Evolutionary conservation across 2,329 filamentous ascomycete species (phyloP), one percentile per base, ranked within the genome.

Genomic region (Ambrosiella cleistominuta): DNA sequence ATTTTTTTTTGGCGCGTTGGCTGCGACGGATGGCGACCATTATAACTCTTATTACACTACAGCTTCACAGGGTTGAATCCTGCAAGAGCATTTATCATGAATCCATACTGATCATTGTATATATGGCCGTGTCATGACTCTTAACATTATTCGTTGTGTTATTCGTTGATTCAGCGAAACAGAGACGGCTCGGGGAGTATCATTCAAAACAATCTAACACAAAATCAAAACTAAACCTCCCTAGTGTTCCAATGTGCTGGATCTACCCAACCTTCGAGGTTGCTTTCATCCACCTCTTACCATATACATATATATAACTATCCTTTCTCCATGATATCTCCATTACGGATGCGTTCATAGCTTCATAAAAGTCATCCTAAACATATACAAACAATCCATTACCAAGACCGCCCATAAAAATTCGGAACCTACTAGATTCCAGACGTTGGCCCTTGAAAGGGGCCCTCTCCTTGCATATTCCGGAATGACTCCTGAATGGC

Each of bases 401-500:
- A 12, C 17, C 44, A 15, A 15, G 2, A 15, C n/a, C 7, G 44
- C 13, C 13, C 44, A 12, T 15, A 35, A 35, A 17, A 36, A 37
- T 13, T 17, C n/a, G 49, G 37, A 44, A 51, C 17, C 37, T 54
- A 51, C 52, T 57, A 57, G 42, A 58, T 56, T 13, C 59, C 59
- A 13, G 55, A 27, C 17, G 59, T 17, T 11, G 44, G 56, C 12
- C 50, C 44, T 40, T 55, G 51, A 39, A 54, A 60, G 15, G 56
- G 17, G 9, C 36, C 19, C 54, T 37, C 17, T 38, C 42, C 47
- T 37, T 52, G 49, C 6, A 60, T 44, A 7, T 36, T 53, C n/a
- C 60, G 44, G 19, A 60, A 44, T 7, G 58, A 51, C 37, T 60
- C 55, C 11, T 60, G 55, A 54, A 58, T 60, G 3, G 51, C 39